Evolutionary conservation across 345 rosid species (phyloP).

Genomic region (Draba incana): DNA sequence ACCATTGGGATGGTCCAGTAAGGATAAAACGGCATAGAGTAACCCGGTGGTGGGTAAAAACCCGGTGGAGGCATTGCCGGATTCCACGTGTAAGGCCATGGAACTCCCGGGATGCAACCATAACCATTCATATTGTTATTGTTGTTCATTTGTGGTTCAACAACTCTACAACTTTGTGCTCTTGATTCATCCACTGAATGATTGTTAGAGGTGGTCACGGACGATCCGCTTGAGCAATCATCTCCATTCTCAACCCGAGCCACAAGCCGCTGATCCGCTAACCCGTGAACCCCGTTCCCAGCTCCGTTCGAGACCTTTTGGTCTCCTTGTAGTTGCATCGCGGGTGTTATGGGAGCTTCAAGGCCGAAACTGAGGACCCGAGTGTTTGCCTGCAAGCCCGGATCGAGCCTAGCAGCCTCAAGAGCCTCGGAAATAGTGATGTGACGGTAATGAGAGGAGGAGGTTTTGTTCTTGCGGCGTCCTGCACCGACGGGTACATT

Average conservation of each 20-base stretch:
- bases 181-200: slow-evolving; percentile 39
- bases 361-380: slow-evolving; percentile 67
- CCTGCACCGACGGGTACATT: slow-evolving; percentile 92
- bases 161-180: slow-evolving; percentile 30
- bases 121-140: slow-evolving; percentile 49
- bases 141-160: slow-evolving; percentile 40
- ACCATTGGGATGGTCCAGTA: slow-evolving; percentile 72
- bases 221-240: slow-evolving; percentile 57
- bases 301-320: slow-evolving; percentile 52
- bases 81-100: slow-evolving; percentile 88
- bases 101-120: slow-evolving; percentile 64
- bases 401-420: slow-evolving; percentile 61
- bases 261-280: slow-evolving; percentile 38
- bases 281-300: slow-evolving; percentile 44
- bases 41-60: slow-evolving; percentile 64
- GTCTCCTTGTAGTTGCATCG: slow-evolving; percentile 49
- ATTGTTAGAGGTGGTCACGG: slow-evolving; percentile 48
- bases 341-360: slow-evolving; percentile 58
- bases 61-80: slow-evolving; percentile 57
- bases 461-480: slow-evolving; percentile 83
- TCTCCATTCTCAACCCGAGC: slow-evolving; percentile 60
- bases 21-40: slow-evolving; percentile 65
- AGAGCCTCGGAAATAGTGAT: slow-evolving; percentile 78
- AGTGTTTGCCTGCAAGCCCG: slow-evolving; percentile 54
- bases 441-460: slow-evolving; percentile 63